Conservation (phyloP, 352 stramenopile genomes). For the Globisporangium camurandrum region DNA sequence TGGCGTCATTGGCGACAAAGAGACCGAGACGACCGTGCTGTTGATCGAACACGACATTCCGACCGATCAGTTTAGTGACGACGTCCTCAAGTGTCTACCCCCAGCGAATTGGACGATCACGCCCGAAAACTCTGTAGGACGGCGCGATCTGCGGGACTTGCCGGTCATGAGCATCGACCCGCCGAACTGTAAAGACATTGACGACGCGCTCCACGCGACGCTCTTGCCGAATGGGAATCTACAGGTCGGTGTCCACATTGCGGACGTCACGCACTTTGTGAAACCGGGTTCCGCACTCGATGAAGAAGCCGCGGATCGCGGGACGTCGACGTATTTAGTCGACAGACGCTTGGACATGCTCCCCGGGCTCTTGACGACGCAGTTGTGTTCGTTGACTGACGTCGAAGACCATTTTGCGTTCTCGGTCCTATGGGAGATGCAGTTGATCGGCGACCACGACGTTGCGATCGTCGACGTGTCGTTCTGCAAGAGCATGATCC, state of each 20-base stretch:
- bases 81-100: constrained; percentile 91
- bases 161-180: constrained; percentile 98
- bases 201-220: constrained; percentile 94
- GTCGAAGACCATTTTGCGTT: constrained; percentile 95
- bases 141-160: constrained; percentile 85
- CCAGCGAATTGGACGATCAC: constrained; percentile 80
- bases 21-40: constrained; percentile 94
- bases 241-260: constrained; percentile 97
- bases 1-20: constrained; percentile 94
- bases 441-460: constrained; percentile 90
- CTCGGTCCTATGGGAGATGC: constrained; percentile 95
- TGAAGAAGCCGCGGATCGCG: constrained; percentile 86
- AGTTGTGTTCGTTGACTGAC: constrained; percentile 95
- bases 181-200: constrained; percentile 93
- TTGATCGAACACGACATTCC: constrained; percentile 97
- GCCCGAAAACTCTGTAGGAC: constrained; percentile 63
- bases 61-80: constrained; percentile 66
- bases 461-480: constrained; percentile 85
- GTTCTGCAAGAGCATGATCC: constrained; percentile 97
- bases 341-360: constrained; percentile 96
- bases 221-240: constrained; percentile 56
- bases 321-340: constrained; percentile 96
- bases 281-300: constrained; percentile 88
- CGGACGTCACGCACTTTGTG: constrained; percentile 97
- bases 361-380: constrained; percentile 92